Conservation (phyloP, 1,284 basidiomycete species). For the Bjerkandera adusta region DNA sequence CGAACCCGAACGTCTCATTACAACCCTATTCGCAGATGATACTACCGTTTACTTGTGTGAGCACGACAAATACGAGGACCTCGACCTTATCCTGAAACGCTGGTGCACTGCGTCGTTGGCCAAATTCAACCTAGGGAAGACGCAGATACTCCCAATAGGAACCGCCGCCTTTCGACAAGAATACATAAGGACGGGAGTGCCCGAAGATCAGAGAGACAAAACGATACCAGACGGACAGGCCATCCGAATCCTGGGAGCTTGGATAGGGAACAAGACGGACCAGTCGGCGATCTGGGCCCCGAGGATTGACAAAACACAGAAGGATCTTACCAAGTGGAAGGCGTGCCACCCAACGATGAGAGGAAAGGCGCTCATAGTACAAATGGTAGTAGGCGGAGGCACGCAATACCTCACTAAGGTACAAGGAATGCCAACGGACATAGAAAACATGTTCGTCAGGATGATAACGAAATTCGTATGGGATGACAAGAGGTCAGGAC, state of each 20-base stretch:
- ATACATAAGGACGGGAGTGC: too few relatives aligned
- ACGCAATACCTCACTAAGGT: conserved; percentile 28
- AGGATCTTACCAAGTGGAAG: conserved; percentile 19
- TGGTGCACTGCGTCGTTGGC: conserved; percentile 34
- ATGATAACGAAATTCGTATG: conserved; percentile 22
- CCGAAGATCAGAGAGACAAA: too few relatives aligned
- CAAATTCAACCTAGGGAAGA: conserved; percentile 36
- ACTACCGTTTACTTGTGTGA: conserved; percentile 25
- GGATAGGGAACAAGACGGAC: conserved; percentile 23
- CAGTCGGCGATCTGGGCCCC: conserved; percentile 19
- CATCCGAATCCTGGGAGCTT: conserved; percentile 27
- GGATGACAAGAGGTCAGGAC: conserved; percentile 10
- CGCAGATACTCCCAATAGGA: conserved; percentile 34
- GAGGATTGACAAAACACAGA: conserved; percentile 17
- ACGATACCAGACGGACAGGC: conserved; percentile 11
- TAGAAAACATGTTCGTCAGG: conserved; percentile 9
- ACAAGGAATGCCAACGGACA: conserved; percentile 22
- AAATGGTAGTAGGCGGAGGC: conserved; percentile 22
- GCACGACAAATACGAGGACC: conserved; percentile 18
- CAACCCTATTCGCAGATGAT: conserved; percentile 32
- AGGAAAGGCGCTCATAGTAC: conserved; percentile 20
- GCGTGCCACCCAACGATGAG: conserved; percentile 15
- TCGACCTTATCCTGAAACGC: conserved; percentile 20
- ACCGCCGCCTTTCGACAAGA: background rate
- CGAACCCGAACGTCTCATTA: conserved; percentile 18